phyloP scores from a whole-genome alignment of 2,329 filamentous ascomycete genomes.

The Rhinocladiella mackenziei region DNA sequence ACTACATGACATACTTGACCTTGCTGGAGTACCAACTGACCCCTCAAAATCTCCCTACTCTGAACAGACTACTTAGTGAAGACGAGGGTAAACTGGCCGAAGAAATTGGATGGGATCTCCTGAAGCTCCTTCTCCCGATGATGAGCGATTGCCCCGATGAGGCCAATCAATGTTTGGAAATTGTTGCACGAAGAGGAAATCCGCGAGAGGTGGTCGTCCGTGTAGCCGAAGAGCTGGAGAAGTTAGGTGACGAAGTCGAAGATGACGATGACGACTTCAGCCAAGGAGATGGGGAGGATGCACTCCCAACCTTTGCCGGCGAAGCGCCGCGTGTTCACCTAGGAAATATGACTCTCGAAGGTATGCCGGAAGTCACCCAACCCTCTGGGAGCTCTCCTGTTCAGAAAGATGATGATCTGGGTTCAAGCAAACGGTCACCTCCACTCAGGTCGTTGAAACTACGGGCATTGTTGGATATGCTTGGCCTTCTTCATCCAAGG shows the following conservation, averaged over 20 bases:
- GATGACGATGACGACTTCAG: constrained; percentile 30
- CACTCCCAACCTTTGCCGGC: constrained; percentile 28
- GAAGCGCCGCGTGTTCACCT: constrained; percentile 30
- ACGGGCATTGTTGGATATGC: constrained; percentile 48
- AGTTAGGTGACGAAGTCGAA: constrained; percentile 49
- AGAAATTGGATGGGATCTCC: constrained; percentile 65
- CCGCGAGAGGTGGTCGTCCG: constrained; percentile 62
- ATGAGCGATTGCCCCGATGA: constrained; percentile 43
- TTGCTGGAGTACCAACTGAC: constrained; percentile 62
- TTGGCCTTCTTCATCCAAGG: constrained; percentile 55
- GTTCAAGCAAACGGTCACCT: constrained; percentile 31
- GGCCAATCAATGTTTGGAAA: constrained; percentile 56
- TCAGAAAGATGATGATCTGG: constrained; percentile 9
- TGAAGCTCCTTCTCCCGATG: constrained; percentile 58
- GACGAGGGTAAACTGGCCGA: constrained; percentile 57
- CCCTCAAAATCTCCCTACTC: constrained; percentile 52
- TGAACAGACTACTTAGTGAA: constrained; percentile 59
- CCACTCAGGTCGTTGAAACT: constrained; percentile 48
- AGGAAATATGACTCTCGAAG: constrained; percentile 27
- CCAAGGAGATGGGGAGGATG: constrained; percentile 38
- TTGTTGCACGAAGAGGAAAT: constrained; percentile 60
- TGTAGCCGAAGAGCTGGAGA: constrained; percentile 57
- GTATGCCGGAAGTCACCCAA: constrained; percentile 21
- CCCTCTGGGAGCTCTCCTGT: neutral
- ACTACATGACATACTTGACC: constrained; percentile 64